These are phyloP conservation scores for Lizonia empirigonia DNA, from an alignment of 2,329 filamentous ascomycete species.

Conservation along the genomic window DNA sequence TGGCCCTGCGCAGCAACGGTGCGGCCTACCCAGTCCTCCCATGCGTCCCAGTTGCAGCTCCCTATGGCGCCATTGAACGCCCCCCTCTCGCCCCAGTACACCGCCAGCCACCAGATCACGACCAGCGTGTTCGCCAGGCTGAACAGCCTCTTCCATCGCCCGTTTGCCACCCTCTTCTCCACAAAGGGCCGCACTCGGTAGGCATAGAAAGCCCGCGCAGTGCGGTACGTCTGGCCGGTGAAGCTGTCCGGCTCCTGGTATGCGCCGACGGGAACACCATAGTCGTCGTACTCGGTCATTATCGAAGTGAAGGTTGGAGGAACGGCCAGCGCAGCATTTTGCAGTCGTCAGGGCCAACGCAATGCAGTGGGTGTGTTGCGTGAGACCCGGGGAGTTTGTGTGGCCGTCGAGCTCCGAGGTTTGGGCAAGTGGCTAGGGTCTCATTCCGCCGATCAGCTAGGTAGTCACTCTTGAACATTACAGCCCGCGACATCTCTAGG, in stretches of 20 bases:
- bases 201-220: conserved; percentile 38
- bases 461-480: conserved; percentile 9
- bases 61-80: conserved; percentile 73
- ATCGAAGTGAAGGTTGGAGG: conserved; percentile 18
- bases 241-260: conserved; percentile 46
- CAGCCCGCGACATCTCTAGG: too few relatives aligned
- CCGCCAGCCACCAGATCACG: conserved; percentile 72
- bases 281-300: conserved; percentile 49
- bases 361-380: conserved; percentile 16
- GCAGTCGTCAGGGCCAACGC: conserved; percentile 7
- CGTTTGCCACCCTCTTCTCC: conserved; percentile 17
- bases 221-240: conserved; percentile 36
- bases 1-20: not conserved
- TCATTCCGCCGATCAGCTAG: conserved; percentile 8
- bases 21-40: conserved; percentile 84
- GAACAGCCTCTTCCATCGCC: conserved; percentile 30
- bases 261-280: conserved; percentile 46
- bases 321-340: conserved; percentile 40
- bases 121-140: conserved; percentile 60
- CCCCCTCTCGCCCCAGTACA: conserved; percentile 86
- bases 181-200: conserved; percentile 37
- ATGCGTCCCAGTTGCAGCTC: conserved; percentile 79
- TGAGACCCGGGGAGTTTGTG: conserved; percentile 17
- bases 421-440: conserved; percentile 25
- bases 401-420: conserved; percentile 24